Conservation (phyloP, 2,329 filamentous ascomycete genomes). For the Cercospora sojina region DNA sequence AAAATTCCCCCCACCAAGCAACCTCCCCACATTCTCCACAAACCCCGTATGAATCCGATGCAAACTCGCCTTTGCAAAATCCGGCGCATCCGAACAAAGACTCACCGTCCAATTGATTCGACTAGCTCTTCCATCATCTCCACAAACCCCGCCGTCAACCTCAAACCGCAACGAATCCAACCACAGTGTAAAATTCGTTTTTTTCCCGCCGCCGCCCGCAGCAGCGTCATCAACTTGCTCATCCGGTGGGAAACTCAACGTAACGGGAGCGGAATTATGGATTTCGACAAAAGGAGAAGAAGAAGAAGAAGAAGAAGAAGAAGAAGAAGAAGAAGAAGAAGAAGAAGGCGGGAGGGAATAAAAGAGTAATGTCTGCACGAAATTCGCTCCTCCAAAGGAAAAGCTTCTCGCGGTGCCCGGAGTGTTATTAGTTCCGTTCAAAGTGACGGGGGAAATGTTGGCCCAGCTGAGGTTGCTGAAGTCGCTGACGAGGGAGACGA, state of each 20-base stretch:
- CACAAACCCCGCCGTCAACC: conserved; percentile 19
- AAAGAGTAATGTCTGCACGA: conserved; percentile 27
- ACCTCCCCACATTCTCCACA: conserved; percentile 23
- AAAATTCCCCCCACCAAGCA: conserved; percentile 27
- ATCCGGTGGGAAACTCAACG: background rate
- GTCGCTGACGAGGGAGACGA: conserved; percentile 27
- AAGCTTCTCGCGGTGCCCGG: conserved; percentile 26
- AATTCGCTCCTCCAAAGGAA: conserved; percentile 19
- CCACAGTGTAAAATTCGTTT: conserved; percentile 15
- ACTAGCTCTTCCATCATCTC: conserved; percentile 25
- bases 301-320: too few relatives aligned
- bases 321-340: too few relatives aligned
- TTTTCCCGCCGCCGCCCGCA: conserved; percentile 12
- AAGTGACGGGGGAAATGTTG: conserved; percentile 13
- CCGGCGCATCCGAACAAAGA: conserved; percentile 27
- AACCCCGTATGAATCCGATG: conserved; percentile 22
- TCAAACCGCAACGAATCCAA: conserved; percentile 16
- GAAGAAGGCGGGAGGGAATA: too few relatives aligned
- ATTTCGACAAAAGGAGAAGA: conserved; percentile 25
- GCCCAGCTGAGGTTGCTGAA: conserved; percentile 28
- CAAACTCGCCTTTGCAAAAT: conserved; percentile 8
- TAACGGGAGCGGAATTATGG: conserved; percentile 25
- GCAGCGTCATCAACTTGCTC: background rate
- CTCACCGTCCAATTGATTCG: conserved; percentile 22
- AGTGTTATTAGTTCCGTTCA: conserved; percentile 25